Percentiles rank a stretch among this genome's conserved stretches.
phyloP scores from a whole-genome alignment of 2,329 filamentous ascomycete genomes.

The Colletotrichum sp. region DNA sequence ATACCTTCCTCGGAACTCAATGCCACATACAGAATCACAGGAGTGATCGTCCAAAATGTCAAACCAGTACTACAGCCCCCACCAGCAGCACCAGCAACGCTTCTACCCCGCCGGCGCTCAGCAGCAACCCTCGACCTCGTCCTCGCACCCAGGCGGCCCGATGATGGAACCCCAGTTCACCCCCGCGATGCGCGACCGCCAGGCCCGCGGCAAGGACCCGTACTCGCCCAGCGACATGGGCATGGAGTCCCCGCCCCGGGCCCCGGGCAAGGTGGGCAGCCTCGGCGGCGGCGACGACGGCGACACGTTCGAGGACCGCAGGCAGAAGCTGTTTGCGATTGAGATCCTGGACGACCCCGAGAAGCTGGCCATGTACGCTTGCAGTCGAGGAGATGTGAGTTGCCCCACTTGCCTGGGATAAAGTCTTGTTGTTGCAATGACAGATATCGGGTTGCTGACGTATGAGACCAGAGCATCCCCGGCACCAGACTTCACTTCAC shows the following conservation, averaged over 20 bases:
- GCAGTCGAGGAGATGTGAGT: constrained; percentile 59
- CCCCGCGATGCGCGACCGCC: constrained; percentile 58
- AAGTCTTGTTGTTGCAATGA: background rate
- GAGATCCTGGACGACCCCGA: constrained; percentile 62
- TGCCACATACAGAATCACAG: background rate
- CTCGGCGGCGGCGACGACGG: constrained; percentile 21
- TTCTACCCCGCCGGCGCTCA: constrained; percentile 9
- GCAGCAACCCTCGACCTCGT: background rate
- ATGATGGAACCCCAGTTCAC: constrained; percentile 42
- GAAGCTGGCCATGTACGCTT: constrained; percentile 63
- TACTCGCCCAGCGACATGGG: constrained; percentile 39
- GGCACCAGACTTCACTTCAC: constrained; percentile 61
- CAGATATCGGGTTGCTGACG: no score
- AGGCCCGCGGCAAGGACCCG: constrained; percentile 64
- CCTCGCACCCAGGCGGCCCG: background rate
- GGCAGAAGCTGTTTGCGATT: constrained; percentile 54
- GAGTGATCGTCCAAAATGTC: background rate
- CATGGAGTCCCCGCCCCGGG: constrained; percentile 7
- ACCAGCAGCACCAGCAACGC: background rate
- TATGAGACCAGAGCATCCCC: constrained; percentile 54
- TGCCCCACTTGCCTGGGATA: background rate
- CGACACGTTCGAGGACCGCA: constrained; percentile 46
- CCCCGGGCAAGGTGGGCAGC: background rate
- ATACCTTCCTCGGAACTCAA: background rate
- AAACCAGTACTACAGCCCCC: constrained; percentile 7